phyloP scores from a whole-genome alignment of 305 asterid species.

The Solanum chacoense region DNA sequence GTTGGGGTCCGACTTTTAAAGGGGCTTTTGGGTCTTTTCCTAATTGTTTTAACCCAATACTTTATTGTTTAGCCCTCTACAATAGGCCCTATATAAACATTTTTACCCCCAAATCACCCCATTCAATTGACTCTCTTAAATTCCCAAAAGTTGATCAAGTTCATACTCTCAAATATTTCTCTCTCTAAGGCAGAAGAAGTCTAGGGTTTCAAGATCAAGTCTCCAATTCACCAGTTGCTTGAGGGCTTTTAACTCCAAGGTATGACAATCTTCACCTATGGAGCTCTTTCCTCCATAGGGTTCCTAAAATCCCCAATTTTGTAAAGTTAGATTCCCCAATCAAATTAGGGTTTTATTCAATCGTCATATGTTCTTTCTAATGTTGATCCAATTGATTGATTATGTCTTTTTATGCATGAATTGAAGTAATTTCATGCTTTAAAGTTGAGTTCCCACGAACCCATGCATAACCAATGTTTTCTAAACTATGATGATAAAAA shows the following conservation, averaged over 20 bases:
- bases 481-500: not conserved
- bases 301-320: not conserved
- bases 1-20: not conserved
- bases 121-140: not conserved
- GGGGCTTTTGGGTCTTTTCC: not conserved
- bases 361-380: not conserved
- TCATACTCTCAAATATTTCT: not conserved
- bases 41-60: too few relatives aligned
- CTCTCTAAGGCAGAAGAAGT: not conserved
- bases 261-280: not conserved
- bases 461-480: not conserved
- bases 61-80: not conserved
- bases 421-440: not conserved
- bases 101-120: not conserved
- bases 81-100: not conserved
- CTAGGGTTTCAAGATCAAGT: not conserved
- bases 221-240: not conserved
- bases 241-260: not conserved
- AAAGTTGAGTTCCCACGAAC: not conserved
- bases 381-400: not conserved
- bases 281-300: not conserved
- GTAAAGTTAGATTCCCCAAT: not conserved
- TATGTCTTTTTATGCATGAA: not conserved
- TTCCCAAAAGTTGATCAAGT: not conserved
- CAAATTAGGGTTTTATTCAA: not conserved